phyloP scores from a whole-genome alignment of 768 basidiomycete genomes.

The Imleria badia region DNA sequence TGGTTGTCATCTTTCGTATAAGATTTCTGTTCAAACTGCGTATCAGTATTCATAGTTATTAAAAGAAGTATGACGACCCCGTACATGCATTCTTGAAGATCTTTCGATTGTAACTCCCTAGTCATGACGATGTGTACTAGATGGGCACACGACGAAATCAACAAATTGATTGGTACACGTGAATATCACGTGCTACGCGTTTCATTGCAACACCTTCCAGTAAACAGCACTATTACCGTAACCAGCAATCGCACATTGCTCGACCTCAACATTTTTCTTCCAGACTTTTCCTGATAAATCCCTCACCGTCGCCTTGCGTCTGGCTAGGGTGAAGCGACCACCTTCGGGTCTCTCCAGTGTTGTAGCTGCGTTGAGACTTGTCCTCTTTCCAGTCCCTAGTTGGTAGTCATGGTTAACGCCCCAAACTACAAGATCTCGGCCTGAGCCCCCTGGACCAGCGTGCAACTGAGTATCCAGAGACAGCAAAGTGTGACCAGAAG shows the following conservation, averaged over 20 bases:
- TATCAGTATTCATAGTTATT: background rate
- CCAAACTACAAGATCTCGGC: conserved; percentile 71
- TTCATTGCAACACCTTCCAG: conserved; percentile 51
- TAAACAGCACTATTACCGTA: conserved; percentile 64
- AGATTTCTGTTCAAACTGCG: conserved; percentile 48
- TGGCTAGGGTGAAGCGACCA: conserved; percentile 58
- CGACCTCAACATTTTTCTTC: conserved; percentile 58
- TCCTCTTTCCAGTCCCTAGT: conserved; percentile 71
- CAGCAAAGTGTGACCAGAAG: conserved; percentile 73
- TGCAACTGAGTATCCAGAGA: conserved; percentile 61
- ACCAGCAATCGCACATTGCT: conserved; percentile 65
- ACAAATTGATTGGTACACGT: background rate
- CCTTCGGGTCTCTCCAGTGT: conserved; percentile 51
- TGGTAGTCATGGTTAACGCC: conserved; percentile 74
- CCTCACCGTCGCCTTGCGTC: conserved; percentile 49
- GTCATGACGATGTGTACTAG: conserved; percentile 16
- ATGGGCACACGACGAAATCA: background rate
- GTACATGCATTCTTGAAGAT: conserved; percentile 37
- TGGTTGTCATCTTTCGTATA: conserved; percentile 65
- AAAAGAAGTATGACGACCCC: background rate
- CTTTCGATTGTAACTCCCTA: conserved; percentile 32
- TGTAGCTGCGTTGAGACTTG: conserved; percentile 55
- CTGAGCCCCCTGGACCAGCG: conserved; percentile 48
- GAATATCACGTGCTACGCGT: conserved; percentile 22
- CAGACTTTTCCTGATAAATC: conserved; percentile 62